Percentiles rank a stretch among this genome's conserved stretches.
phyloP scores from a whole-genome alignment of 192 early-diverging fungal genomes.

The Coemansia sp. region DNA sequence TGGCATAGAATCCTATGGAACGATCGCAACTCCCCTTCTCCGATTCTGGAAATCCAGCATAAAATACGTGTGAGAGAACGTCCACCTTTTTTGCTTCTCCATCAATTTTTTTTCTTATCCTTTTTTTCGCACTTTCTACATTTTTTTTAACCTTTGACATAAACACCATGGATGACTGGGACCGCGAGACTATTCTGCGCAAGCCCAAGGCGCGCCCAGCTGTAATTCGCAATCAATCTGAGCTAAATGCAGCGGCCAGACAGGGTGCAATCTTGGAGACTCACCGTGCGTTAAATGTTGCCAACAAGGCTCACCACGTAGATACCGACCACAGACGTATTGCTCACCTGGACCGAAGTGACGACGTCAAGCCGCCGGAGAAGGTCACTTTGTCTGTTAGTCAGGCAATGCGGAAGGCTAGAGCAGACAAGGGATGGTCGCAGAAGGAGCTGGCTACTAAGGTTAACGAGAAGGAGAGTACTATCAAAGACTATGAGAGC shows the following conservation, averaged over 20 bases:
- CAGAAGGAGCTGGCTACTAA: constrained; percentile 90
- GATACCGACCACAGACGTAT: constrained; percentile 72
- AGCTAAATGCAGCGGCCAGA: constrained; percentile 25
- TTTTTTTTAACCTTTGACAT: background rate
- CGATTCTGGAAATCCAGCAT: background rate
- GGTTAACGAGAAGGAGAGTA: constrained; percentile 92
- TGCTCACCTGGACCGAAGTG: constrained; percentile 87
- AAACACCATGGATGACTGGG: background rate
- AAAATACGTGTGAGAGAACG: background rate
- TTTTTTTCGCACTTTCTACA: background rate
- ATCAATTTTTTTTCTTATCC: background rate
- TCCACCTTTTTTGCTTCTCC: no score
- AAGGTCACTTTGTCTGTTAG: constrained; percentile 73
- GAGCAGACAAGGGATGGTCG: constrained; percentile 73
- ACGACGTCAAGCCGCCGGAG: constrained; percentile 76
- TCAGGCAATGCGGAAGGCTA: constrained; percentile 83
- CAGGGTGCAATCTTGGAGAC: constrained; percentile 26
- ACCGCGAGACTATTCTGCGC: constrained; percentile 16
- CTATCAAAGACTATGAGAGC: constrained; percentile 91
- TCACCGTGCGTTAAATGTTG: constrained; percentile 14
- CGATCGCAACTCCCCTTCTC: background rate
- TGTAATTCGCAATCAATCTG: constrained; percentile 4
- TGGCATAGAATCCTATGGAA: constrained; percentile 13
- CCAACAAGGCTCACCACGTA: constrained; percentile 65
- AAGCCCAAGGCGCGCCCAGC: constrained; percentile 14